These are phyloP conservation scores for Micromonas commoda DNA, from an alignment of 139 green algal species.

Conservation along the genomic window DNA sequence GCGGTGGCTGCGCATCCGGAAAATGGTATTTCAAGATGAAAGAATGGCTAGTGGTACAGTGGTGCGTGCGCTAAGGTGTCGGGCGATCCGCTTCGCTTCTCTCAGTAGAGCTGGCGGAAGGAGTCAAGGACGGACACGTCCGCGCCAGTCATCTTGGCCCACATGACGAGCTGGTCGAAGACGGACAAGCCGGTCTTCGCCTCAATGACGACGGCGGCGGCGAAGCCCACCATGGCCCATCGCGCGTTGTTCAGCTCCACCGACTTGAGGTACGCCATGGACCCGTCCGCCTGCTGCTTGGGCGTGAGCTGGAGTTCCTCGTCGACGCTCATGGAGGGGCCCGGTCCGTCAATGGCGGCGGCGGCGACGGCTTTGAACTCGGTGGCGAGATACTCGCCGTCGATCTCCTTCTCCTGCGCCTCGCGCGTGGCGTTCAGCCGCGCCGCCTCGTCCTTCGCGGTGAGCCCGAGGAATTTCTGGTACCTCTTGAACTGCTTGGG, in stretches of 20 bases:
- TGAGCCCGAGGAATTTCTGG: conserved; percentile 4
- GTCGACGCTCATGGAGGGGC: background rate
- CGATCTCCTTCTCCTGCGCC: background rate
- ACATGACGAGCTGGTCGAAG: conserved; percentile 3
- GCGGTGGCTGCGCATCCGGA: too few species aligned
- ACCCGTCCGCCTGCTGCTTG: background rate
- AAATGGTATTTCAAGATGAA: too few species aligned
- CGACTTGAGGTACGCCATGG: conserved; percentile 2
- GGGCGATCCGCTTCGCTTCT: too few species aligned
- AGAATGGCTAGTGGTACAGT: too few species aligned
- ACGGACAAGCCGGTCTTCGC: background rate
- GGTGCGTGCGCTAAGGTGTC: too few species aligned
- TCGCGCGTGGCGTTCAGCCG: background rate
- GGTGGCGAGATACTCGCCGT: background rate
- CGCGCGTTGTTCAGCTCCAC: conserved; percentile 27
- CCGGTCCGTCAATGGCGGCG: background rate
- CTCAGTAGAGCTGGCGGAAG: too few species aligned
- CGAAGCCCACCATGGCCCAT: conserved; percentile 20
- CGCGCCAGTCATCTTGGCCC: background rate
- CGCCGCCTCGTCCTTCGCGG: background rate
- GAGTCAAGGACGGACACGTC: conserved; percentile 16
- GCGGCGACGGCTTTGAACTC: background rate
- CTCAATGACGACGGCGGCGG: conserved; percentile 6
- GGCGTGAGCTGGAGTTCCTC: background rate
- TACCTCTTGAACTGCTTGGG: background rate